Evolutionary conservation across 176 grass and related monocot genomes (phyloP).

Genomic region (Ensete ventricosum): DNA sequence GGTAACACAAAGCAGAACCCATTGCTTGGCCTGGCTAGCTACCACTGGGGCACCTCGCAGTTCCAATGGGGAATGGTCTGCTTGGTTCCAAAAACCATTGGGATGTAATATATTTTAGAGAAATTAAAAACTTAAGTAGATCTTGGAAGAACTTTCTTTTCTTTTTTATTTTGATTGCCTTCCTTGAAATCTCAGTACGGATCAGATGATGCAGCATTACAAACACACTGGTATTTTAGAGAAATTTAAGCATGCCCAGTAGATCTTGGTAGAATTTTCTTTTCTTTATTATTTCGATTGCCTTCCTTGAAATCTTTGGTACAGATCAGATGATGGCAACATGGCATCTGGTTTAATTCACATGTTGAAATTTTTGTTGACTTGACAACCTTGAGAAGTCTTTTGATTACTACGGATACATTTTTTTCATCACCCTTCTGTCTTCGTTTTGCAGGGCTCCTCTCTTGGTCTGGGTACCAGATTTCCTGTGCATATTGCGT

Average conservation of each 20-base stretch:
- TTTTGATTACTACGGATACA: not conserved
- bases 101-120: not conserved
- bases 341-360: not conserved
- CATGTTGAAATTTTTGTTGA: not conserved
- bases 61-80: not conserved
- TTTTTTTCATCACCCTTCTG: not conserved
- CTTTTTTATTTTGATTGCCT: no score
- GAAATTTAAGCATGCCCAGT: no score
- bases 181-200: no score
- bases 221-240: no score
- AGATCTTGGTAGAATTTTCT: no score
- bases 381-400: not conserved
- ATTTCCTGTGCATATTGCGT: no score
- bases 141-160: no score
- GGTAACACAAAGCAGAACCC: not conserved
- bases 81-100: not conserved
- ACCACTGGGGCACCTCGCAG: not conserved
- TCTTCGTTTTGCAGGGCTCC: not conserved
- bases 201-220: no score
- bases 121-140: no score
- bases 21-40: not conserved
- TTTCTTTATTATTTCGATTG: no score
- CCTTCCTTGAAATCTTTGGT: not conserved
- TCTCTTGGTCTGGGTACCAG: not conserved
- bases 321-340: not conserved